Conservation (phyloP, 345 rosid genomes). For the Litchi chinensis region DNA sequence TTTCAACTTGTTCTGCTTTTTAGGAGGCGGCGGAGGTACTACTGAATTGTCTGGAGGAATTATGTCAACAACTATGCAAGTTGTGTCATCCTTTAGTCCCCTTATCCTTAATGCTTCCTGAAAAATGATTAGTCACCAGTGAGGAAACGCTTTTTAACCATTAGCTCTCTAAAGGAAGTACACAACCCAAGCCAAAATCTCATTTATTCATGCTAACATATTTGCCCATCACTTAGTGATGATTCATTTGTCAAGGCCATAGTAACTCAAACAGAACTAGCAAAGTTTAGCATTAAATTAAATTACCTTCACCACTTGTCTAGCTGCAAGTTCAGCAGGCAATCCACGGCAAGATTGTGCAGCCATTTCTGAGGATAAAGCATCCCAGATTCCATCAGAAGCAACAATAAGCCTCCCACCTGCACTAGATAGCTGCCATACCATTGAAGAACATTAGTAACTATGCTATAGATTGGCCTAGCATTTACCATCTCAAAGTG, state of each 20-base stretch:
- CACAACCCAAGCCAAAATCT: not conserved
- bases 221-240: not conserved
- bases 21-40: conserved; percentile 46
- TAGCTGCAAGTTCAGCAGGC: conserved; percentile 88
- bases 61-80: conserved; percentile 86
- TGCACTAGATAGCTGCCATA: conserved; percentile 62
- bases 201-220: not conserved
- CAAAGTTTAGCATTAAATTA: not conserved
- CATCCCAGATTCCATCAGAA: conserved; percentile 96
- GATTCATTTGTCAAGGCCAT: not conserved
- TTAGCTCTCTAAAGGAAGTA: not conserved
- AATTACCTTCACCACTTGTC: conserved; percentile 86
- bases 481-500: conserved; percentile 11
- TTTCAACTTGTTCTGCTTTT: conserved; percentile 61
- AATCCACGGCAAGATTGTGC: conserved; percentile 79
- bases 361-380: conserved; percentile 72
- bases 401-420: conserved; percentile 95
- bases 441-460: conserved; percentile 24
- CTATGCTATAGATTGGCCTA: not conserved
- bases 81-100: conserved; percentile 91
- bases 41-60: conserved; percentile 69
- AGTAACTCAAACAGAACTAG: conserved; percentile 12
- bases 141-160: not conserved
- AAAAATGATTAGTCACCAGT: conserved; percentile 12
- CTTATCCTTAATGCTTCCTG: conserved; percentile 84